Evolutionary conservation across 2,329 filamentous ascomycete species (phyloP), one percentile per base, ranked within the genome.

Genomic region (Penicillium sp.): DNA sequence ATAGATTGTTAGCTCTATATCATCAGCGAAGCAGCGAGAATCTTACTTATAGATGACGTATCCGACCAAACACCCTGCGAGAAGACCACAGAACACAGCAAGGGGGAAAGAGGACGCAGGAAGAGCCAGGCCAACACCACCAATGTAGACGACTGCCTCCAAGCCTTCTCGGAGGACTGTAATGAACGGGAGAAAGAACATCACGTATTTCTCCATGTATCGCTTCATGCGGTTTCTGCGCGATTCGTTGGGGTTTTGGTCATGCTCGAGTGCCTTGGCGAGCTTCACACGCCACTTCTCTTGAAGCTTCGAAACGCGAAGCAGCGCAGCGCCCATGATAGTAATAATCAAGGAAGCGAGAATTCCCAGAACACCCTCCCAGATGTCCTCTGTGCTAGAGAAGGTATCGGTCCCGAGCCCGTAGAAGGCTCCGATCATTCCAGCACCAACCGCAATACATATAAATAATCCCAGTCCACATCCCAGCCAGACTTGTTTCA

Each of bases 241-340:
- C 11, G 73, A 73, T 13, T 70, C 71, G n/a, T 71, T 70, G 35
- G 73, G 69, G 29, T 76, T 76, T 21, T 56, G 47, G 14, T 83
- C 78, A 16, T 82, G 57, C 24, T 57, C 54, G 29, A 95, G 75
- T 2, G 89, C 85, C 66, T 84, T 84, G 19, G 87, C 84, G 24
- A 96, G 84, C 83, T 95, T 95, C 65, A 88, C 77, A 19, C 86
- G 84, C 92, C 91, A 96, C 76, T 95, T 95, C 56, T 89, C 86
- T 72, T 93, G 90, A 72, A 96, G 84, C 75, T 93, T 95, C 55
- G 87, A 89, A 52, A 96, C 84, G 27, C 91, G 87, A 11, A 96
- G 84, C 29, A 96, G 84, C 5, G 90, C 90, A 21, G 86, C 89
- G 24, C 91, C 91, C 79, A 96, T 88, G 61, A 91, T 65, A 27